Conservation (phyloP, 176 grass and related monocot species). For the Avena insularis region DNA sequence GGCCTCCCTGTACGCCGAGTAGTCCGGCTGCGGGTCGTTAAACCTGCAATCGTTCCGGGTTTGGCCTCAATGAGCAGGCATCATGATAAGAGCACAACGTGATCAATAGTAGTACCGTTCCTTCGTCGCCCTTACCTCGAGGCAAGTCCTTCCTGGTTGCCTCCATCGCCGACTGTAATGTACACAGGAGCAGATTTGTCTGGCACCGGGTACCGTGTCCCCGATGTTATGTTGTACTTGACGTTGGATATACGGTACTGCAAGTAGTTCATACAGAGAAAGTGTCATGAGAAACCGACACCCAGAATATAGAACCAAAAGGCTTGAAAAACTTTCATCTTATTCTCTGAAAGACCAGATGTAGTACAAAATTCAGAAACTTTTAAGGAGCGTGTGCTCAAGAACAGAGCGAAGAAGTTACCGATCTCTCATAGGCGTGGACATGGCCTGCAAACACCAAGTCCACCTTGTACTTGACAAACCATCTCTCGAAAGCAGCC, state of each 20-base stretch:
- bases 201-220: slow-evolving; percentile 71
- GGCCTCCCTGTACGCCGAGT: slow-evolving; percentile 94
- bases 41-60: slow-evolving; percentile 51
- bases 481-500: slow-evolving; percentile 82
- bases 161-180: slow-evolving; percentile 91
- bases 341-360: background rate
- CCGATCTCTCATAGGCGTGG: slow-evolving; percentile 96
- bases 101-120: background rate
- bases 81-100: background rate
- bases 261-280: slow-evolving; percentile 24
- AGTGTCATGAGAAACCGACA: slow-evolving; percentile 11
- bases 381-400: background rate
- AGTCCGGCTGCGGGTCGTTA: slow-evolving; percentile 81
- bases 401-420: slow-evolving; percentile 42
- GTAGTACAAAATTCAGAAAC: background rate
- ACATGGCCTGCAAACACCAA: slow-evolving; percentile 92
- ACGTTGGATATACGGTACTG: slow-evolving; percentile 97
- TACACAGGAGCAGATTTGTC: slow-evolving; percentile 93
- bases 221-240: slow-evolving; percentile 92
- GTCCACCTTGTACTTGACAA: slow-evolving; percentile 93
- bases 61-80: slow-evolving; percentile 1
- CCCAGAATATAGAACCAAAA: background rate
- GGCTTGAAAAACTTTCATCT: background rate
- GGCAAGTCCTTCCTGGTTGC: slow-evolving; percentile 97
- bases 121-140: slow-evolving; percentile 48